These are phyloP conservation scores for Rhamnella rubrinervis DNA, from an alignment of 331 rosid genomes.

Conservation along the genomic window DNA sequence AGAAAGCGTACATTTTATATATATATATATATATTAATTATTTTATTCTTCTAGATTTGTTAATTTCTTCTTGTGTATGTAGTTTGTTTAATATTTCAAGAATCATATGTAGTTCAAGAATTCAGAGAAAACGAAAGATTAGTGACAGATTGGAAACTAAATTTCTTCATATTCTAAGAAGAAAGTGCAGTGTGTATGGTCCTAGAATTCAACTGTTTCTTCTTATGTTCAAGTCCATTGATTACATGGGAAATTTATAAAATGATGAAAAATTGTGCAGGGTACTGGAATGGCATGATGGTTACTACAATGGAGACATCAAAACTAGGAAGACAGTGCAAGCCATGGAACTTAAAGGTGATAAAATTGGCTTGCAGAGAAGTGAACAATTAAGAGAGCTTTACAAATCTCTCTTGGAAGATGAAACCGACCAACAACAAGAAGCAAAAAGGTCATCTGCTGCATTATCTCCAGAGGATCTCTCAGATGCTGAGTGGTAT, in stretches of 20 bases:
- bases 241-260: neutral
- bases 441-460: conserved; percentile 59
- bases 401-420: conserved; percentile 61
- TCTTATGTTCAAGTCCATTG: neutral
- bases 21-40: no score
- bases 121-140: no score
- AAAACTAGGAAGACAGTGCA: conserved; percentile 77
- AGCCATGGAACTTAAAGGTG: conserved; percentile 50
- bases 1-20: no score
- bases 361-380: conserved; percentile 64
- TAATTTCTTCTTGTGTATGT: no score
- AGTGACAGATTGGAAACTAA: no score
- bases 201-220: neutral
- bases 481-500: conserved; percentile 90
- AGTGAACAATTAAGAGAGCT: conserved; percentile 83
- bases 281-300: conserved; percentile 79
- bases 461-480: conserved; percentile 81
- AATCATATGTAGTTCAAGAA: no score
- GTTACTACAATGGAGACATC: conserved; percentile 83
- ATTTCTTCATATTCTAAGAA: no score
- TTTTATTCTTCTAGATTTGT: no score
- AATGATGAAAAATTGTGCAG: conserved; percentile 23
- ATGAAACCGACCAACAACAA: conserved; percentile 53
- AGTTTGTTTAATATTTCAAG: no score
- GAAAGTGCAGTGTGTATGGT: neutral